Evolutionary conservation across 805 yeast genomes (phyloP).

Genomic region (Candida argentea): DNA sequence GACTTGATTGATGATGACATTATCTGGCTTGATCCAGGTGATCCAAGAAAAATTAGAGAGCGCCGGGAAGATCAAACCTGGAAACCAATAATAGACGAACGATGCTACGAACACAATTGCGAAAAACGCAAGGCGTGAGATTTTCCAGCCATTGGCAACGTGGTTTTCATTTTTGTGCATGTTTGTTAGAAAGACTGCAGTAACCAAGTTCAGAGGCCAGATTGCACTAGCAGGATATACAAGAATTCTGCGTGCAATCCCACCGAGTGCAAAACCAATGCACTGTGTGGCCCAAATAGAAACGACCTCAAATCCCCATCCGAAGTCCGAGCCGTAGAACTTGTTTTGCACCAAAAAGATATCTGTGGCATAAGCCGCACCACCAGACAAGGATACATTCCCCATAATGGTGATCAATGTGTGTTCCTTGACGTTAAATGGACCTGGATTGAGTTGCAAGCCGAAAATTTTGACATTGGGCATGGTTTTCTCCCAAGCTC

Average conservation of each 20-base stretch:
- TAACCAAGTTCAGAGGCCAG: conserved; percentile 62
- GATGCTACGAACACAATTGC: conserved; percentile 6
- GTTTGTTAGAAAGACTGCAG: conserved; percentile 45
- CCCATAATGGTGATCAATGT: conserved; percentile 44
- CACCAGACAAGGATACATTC: conserved; percentile 28
- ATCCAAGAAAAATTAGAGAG: conserved; percentile 54
- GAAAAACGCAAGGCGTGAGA: conserved; percentile 23
- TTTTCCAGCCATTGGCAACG: conserved; percentile 51
- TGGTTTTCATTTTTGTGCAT: conserved; percentile 42
- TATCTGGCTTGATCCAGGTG: conserved; percentile 56
- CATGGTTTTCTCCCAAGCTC: conserved; percentile 29
- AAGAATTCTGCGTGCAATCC: conserved; percentile 46
- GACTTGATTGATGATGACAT: conserved; percentile 50
- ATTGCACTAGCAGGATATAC: conserved; percentile 57
- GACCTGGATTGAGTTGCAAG: conserved; percentile 45
- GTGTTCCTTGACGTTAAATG: conserved; percentile 55
- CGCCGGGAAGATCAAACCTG: conserved; percentile 49
- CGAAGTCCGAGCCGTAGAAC: conserved; percentile 36
- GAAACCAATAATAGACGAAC: conserved; percentile 33
- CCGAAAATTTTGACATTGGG: conserved; percentile 28
- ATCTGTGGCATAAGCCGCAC: conserved; percentile 50
- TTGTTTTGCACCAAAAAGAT: conserved; percentile 41
- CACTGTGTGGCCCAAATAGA: conserved; percentile 48
- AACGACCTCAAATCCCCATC: conserved; percentile 46
- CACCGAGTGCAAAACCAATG: conserved; percentile 61